Evolutionary conservation across 495 filamentous ascomycete genomes (phyloP), one percentile per base, ranked within the genome.

Genomic region (Talaromyces trachyspermus): DNA sequence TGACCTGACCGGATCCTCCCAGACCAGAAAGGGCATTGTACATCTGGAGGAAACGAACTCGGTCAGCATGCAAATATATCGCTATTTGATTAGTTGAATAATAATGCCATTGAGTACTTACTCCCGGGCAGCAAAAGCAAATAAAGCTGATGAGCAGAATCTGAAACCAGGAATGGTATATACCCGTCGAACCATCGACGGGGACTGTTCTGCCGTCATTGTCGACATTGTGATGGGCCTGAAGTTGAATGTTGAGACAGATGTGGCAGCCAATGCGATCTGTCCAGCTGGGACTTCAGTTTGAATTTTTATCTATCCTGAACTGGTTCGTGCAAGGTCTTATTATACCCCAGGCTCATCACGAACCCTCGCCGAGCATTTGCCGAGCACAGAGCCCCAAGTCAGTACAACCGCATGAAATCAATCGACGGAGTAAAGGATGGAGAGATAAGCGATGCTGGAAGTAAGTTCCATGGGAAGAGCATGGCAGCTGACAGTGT

Each of bases 71-170:
- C 5, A 11, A n/a, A n/a, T 14, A n/a, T n/a, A n/a, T n/a, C n/a
- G n/a, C n/a, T n/a, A n/a, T n/a, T n/a, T n/a, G n/a, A n/a, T n/a
- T n/a, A n/a, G n/a, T n/a, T n/a, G n/a, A n/a, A n/a, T n/a, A n/a
- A n/a, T n/a, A n/a, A n/a, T n/a, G n/a, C n/a, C n/a, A n/a, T n/a
- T n/a, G 26, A 43, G 12, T 14, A 55, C 59, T 53, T 43, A 67
- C 63, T 22, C 84, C 84, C 27, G 86, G 88, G 61, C 86, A 91
- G 49, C 90, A 69, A 71, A 94, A 92, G 61, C 86, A 92, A 40
- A 91, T 86, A 49, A 75, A 67, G 44, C 66, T 63, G 32, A 75
- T 74, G 42, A 75, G 47, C 4, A 62, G 35, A 42, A 75, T 64
- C 55, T 76, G 72, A 15, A 64, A 61, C 60, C 65, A 71, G 22